Evolutionary conservation across 202 grass and related monocot genomes (phyloP).

Genomic region (Brachypodium distachyon): DNA sequence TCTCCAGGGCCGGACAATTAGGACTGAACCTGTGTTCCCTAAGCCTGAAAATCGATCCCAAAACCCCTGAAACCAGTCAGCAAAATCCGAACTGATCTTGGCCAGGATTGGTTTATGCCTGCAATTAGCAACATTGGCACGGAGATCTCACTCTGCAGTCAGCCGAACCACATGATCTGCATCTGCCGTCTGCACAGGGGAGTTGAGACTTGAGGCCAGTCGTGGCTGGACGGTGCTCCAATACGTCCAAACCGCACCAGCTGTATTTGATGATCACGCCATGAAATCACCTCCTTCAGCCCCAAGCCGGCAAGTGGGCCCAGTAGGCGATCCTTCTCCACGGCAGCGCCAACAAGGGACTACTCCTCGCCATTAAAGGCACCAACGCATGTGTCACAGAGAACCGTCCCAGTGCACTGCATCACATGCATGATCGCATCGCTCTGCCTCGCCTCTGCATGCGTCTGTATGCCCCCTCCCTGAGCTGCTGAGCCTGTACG

Average conservation of each 20-base stretch:
- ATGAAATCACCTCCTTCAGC: not conserved
- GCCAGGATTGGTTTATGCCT: not conserved
- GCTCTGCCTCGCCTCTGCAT: too few relatives aligned
- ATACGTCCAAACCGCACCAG: constrained; percentile 38
- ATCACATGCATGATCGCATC: constrained; percentile 1
- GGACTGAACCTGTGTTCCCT: not conserved
- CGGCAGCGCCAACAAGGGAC: not conserved
- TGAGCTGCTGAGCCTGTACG: too few relatives aligned
- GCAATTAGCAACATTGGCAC: constrained; percentile 6
- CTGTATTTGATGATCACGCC: constrained; percentile 20
- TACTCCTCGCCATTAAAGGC: not conserved
- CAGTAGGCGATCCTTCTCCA: constrained; percentile 12
- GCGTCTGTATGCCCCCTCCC: not conserved
- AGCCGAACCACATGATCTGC: constrained; percentile 18
- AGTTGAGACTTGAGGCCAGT: not conserved
- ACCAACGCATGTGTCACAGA: constrained; percentile 8
- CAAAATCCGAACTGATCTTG: not conserved
- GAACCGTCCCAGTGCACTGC: constrained; percentile 15
- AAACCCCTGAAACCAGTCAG: not conserved
- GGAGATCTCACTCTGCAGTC: not conserved
- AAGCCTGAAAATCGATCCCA: too few relatives aligned
- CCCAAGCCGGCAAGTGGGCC: not conserved
- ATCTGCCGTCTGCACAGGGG: not conserved
- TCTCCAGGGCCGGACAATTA: not conserved
- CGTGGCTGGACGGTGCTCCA: not conserved